Base-by-base conservation (phyloP, 331 rosid genomes). In the Rhamnella rubrinervis region DNA sequence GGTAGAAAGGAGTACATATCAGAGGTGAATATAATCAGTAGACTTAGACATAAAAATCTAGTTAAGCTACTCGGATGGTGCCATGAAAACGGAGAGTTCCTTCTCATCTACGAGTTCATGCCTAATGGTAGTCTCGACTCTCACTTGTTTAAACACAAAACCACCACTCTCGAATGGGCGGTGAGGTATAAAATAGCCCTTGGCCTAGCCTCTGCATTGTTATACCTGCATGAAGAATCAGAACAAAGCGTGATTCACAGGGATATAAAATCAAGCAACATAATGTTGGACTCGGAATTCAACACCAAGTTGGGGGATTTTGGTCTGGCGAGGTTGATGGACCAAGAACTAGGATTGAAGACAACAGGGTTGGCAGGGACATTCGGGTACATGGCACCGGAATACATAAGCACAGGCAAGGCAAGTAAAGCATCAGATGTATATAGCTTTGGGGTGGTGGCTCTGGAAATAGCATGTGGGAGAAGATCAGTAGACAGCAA, bases 51-150 rank as follows among this genome's bases (percentile, higher is more conserved):
- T 25, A 61, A 38, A 5, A 67, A 67, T 23, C 51, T 55, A 1
- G 72, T 55, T 21, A 50, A 67, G 55, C 58, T 66, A 7, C n/a
- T 37, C 0, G 71, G 71, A 13, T 53, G 71, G 71, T 66, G 71
- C 50, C 61, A 66, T 19, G 35, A 53, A 7, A 65, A 50, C 1
- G 1, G 19, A 51, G 49, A 60, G 50, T 14, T 44, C 49, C 13
- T 44, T 44, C 49, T 44, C 49, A 44, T 44, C 49, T 44, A 44
- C 49, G 14, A 44, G 49, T 44, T 44, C 49, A 44, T 44, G 49
- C 13, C 13, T 44, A 44, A 44, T 10, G 49, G 13, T 10, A 44
- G 49, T 44, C 49, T 10, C 49, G 49, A 44, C 14, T 44, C 49
- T 44, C 49, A 10, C 49, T 14, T 44, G 49, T 44, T 44, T 44